Base-by-base conservation (phyloP, 1,139 yeast species). In the Lodderomyces metapsilosis region DNA sequence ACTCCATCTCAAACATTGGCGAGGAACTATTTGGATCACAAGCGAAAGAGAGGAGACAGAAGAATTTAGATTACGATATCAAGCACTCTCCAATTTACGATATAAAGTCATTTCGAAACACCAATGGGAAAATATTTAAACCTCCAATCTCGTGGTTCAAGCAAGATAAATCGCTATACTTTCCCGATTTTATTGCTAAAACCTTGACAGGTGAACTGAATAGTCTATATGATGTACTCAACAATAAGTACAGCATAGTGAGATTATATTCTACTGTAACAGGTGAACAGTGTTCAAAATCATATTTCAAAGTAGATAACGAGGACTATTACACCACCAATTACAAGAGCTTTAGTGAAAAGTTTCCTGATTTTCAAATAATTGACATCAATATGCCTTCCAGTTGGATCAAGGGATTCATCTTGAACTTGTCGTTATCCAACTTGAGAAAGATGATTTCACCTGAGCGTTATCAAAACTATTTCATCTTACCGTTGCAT, bases 21-120 rank as follows among this genome's bases (percentile, higher is more conserved):
- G 48, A 57, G 36, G 60, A 61, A 36, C 37, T 66, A 15, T 70
- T 71, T 49, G 60, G 71, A 36, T 48, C 55, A 4, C 71, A 75
- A 60, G 64, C 74, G 43, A 64, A 76, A 67, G 73, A 82, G 71
- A 51, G 76, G 60, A 62, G 88, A 72, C 74, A 69, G 44, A 58
- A 61, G 47, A 64, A 68, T 46, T 65, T 87, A 45, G 89, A 87
- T 54, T 76, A 80, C 45, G 97, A 89, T 59, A 76, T 89, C 50
- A 80, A 87, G 30, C 88, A 84, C 54, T 86, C 96, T n/a, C 89
- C 94, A 20, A 82, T 88, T 70, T 84, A 84, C 53, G 95, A 89
- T 52, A 74, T 88, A 51, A 84, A 87, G 55, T 82, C 87, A 1
- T 91, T 82, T 58, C 71, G 84, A 40, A 84, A 84, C 52, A 86